Evolutionary conservation across 129 eudicot genomes (phyloP).

Genomic region (Mikania micrantha): DNA sequence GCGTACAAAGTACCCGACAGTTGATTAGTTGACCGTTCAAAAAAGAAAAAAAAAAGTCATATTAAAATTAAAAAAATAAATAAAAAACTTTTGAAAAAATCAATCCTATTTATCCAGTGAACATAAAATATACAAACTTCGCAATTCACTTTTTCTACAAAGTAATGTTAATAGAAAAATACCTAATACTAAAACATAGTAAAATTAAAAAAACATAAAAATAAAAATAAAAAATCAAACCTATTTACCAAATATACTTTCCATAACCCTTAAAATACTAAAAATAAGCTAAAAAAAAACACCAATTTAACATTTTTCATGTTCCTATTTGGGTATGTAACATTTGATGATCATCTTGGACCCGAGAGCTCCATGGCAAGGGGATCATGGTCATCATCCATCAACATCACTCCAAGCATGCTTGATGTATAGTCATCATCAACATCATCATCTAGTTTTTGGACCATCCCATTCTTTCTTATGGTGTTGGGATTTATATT

Average conservation of each 20-base stretch:
- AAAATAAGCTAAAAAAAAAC: background rate
- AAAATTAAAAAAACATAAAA: background rate
- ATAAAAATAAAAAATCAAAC: conserved; percentile 11
- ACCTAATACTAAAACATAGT: background rate
- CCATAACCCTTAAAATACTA: background rate
- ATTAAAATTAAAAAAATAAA: no score
- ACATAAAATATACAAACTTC: background rate
- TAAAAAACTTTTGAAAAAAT: no score
- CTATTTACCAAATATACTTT: conserved; percentile 33
- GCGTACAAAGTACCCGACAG: no score
- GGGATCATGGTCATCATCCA: conserved; percentile 74
- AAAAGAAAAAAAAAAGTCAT: no score
- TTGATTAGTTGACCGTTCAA: no score
- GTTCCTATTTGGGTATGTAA: conserved; percentile 23
- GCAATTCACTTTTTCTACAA: background rate
- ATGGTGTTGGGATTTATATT: conserved; percentile 34
- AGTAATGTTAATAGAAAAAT: background rate
- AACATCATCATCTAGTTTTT: conserved; percentile 40
- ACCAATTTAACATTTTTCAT: conserved; percentile 18
- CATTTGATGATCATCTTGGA: conserved; percentile 59
- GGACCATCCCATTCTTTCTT: conserved; percentile 18
- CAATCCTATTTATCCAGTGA: no score
- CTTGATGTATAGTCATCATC: conserved; percentile 63
- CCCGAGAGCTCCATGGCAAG: conserved; percentile 97
- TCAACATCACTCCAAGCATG: conserved; percentile 70